Base-by-base conservation (phyloP, 2,329 filamentous ascomycete species). In the Pestalotiopsis sp. region DNA sequence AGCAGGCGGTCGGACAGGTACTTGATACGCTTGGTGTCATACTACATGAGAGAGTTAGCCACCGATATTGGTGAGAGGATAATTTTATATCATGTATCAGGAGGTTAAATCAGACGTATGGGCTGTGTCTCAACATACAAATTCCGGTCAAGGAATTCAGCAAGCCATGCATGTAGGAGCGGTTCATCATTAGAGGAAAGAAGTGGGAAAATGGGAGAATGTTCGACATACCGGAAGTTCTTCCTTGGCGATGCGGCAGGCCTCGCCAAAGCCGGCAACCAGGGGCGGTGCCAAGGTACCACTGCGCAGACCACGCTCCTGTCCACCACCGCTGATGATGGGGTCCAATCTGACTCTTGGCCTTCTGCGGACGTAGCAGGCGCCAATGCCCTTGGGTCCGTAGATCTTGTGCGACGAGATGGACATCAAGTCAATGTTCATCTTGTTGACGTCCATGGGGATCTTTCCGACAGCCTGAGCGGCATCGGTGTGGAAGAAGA, bases 381-480 rank as follows among this genome's bases (percentile, higher is more conserved):
- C 96, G 69, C 96, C 96, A 68, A 99, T 93, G 41, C 96, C 96
- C 86, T 97, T 99, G 66, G 96, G 96, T 31, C 96, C 96, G 79
- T 99, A 99, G 67, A 99, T 97, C 83, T 99, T 99, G 84, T 99
- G 96, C 38, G 93, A 95, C 9, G 96, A 98, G 70, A 99, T 98
- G 38, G 95, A 98, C 95, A 99, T 98, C 78, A 99, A 84, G 79
- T 99, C 96, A 72, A 99, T 92, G 81, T 98, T 97, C 94, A 97
- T 95, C 81, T 93, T 93, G 81, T 98, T 98, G 77, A 99, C 96
- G 76, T 98, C 94, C 62, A 99, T 84, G 0, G 95, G 94, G 64
- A 99, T 98, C 86, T 99, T 99, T 78, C 96, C 96, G n/a, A 98
- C 95, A 17, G 96, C 96, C 83, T 99, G 96, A 1, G 96, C 96